Base-by-base conservation (phyloP, 1,284 basidiomycete genomes). In the Ustilago hordei region DNA sequence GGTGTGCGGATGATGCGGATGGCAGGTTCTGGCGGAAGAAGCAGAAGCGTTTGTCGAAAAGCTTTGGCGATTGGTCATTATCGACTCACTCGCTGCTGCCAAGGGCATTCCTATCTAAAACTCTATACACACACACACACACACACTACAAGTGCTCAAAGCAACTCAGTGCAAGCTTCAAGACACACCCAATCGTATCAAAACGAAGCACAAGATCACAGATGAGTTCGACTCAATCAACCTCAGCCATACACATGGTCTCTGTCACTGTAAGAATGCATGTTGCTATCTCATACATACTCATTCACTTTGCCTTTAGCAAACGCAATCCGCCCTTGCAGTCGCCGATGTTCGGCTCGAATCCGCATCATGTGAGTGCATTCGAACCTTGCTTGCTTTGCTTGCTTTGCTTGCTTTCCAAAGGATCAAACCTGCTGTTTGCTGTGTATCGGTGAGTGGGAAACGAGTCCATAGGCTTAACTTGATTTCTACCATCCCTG, bases 1-100 rank as follows among this genome's bases (percentile, higher is more conserved):
- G 19, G 43, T 48, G 39, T 11, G 17, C 32, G 23, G n/a, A n/a
- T n/a, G 2, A 19, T 48, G 39, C 15, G 17, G 36, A 43, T 19
- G 8, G 45, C 61, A 80, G 78, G 78, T 80, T 3, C 60, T 85
- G 58, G 83, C 77, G 34, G 83, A 84, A 31, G 83, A 85, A 64
- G 82, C 81, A 12, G 65, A 68, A 54, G 55, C 68, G 2, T 69
- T 85, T 32, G 82, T 85, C 35, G 79, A 63, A 17, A 72, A 67
- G 55, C 68, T 84, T 8, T 85, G 83, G 83, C 66, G 78, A 4
- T 62, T 73, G 9, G 56, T 85, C n/a, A 36, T 85, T 9, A 69
- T 79, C 41, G 81, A 83, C 23, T 71, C 79, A 4, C 55, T 76
- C 2, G 75, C 71, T 19, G 70, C 70, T 9, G 67, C 78, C 11